phyloP scores from a whole-genome alignment of 768 basidiomycete genomes.

The Mycena vitilis region DNA sequence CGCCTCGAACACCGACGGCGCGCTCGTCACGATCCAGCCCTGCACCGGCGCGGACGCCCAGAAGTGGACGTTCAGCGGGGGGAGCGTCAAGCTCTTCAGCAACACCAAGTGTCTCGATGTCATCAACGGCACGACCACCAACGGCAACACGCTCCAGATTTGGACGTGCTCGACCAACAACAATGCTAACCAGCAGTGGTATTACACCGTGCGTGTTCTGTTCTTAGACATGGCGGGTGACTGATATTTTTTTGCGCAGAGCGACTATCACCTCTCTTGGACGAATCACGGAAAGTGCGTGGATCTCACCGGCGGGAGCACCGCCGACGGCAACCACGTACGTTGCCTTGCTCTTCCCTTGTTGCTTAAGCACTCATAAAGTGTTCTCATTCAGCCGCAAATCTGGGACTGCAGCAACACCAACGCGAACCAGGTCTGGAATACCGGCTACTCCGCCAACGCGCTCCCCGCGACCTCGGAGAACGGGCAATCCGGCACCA shows the following conservation, averaged over 20 bases:
- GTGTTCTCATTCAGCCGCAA: constrained; percentile 50
- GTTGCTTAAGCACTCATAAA: background rate
- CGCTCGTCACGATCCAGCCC: constrained; percentile 57
- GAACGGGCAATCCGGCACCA: constrained; percentile 71
- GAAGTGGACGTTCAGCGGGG: constrained; percentile 60
- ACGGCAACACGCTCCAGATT: constrained; percentile 64
- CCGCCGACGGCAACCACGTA: constrained; percentile 56
- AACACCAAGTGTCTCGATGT: constrained; percentile 64
- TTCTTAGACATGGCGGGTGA: background rate
- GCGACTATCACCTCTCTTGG: constrained; percentile 59
- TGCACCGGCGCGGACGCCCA: constrained; percentile 60
- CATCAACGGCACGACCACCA: constrained; percentile 50
- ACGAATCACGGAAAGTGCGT: constrained; percentile 61
- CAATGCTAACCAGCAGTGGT: constrained; percentile 59
- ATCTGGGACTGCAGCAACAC: constrained; percentile 55
- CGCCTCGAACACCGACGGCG: constrained; percentile 60
- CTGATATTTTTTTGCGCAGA: constrained; percentile 21
- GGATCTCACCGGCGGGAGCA: constrained; percentile 57
- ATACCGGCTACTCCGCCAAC: constrained; percentile 58
- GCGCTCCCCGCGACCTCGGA: constrained; percentile 62
- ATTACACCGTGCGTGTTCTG: constrained; percentile 51
- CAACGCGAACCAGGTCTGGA: constrained; percentile 65
- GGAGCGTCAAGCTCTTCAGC: constrained; percentile 53
- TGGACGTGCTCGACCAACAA: constrained; percentile 55
- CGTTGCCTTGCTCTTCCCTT: constrained; percentile 24